Base-by-base conservation (phyloP, 805 yeast species). In the Wickerhamiella bombiphila region DNA sequence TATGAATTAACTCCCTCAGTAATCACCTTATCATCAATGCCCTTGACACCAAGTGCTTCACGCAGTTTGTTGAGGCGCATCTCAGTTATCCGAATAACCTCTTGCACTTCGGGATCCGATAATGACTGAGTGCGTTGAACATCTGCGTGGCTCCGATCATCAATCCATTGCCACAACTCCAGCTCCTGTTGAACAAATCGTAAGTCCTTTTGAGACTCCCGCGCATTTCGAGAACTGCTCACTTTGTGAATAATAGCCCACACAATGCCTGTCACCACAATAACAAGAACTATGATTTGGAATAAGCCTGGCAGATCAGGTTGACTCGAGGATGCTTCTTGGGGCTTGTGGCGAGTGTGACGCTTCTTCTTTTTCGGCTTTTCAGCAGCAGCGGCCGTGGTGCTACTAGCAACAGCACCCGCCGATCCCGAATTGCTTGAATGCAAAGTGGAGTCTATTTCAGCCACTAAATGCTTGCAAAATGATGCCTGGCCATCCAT, bases 81-180 rank as follows among this genome's bases (percentile, higher is more conserved):
- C 43, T 51, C 53, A 14, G 51, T 43, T 11, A 45, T 40, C 19
- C 43, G 37, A 16, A 51, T 45, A 7, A 48, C 53, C 34, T 48
- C 48, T 30, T 39, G 45, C 15, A 48, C 28, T 25, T 50, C 42
- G 6, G 37, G 34, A 15, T 34, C 34, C 13, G 47, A 17, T 22
- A 45, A 20, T n/a, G 41, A 29, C 21, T 30, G 36, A 22, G 60
- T 58, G 26, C 26, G 31, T 14, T 17, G 32, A 16, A 33, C 33
- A 20, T 33, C 35, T 31, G 37, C 35, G 26, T 50, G 48, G 8
- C 60, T 57, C 26, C 70, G 63, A 42, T 60, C 62, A 31, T 65
- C 65, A 31, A 80, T 64, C 93, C 93, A 80, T 33, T 71, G 66
- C 91, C 91, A 80, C 32, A 80, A 51, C 18, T 67, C 66, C 14